phyloP scores from a whole-genome alignment of 371 early-diverging fungal species.

The Mortierella polycephala region DNA sequence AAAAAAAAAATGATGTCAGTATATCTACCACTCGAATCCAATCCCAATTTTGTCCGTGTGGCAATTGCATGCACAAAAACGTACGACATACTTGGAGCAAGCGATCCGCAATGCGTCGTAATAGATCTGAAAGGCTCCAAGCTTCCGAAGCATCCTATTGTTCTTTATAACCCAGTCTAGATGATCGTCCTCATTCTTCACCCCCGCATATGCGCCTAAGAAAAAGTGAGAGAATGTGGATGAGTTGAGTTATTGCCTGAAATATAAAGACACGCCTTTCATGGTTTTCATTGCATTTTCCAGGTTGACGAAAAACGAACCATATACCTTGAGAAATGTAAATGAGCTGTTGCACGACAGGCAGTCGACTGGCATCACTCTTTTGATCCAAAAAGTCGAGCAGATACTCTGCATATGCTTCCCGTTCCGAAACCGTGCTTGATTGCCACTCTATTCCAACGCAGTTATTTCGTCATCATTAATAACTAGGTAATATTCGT shows the following conservation, averaged over 20 bases:
- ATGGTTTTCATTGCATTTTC: no score
- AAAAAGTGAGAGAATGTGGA: not conserved
- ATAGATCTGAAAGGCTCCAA: constrained; percentile 43
- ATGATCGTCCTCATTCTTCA: constrained; percentile 56
- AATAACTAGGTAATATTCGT: not conserved
- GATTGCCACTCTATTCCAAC: constrained; percentile 40
- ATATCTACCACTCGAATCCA: not conserved
- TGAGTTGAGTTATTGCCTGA: not conserved
- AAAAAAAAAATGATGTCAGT: not conserved
- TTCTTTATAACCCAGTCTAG: constrained; percentile 60
- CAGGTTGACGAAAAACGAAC: not conserved
- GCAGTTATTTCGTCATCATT: not conserved
- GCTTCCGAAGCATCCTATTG: constrained; percentile 53
- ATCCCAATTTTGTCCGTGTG: not conserved
- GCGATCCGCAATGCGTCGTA: constrained; percentile 49
- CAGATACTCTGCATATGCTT: constrained; percentile 57
- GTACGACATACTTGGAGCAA: constrained; percentile 41
- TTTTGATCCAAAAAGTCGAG: constrained; percentile 69
- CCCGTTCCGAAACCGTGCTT: constrained; percentile 39
- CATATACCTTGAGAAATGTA: constrained; percentile 72
- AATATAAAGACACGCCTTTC: no score
- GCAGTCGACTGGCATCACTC: constrained; percentile 56
- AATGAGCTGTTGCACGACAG: constrained; percentile 61
- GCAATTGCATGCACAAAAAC: not conserved
- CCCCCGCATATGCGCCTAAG: constrained; percentile 35